Base-by-base conservation (phyloP, 129 eudicot genomes). In the Scalesia atractyloides region DNA sequence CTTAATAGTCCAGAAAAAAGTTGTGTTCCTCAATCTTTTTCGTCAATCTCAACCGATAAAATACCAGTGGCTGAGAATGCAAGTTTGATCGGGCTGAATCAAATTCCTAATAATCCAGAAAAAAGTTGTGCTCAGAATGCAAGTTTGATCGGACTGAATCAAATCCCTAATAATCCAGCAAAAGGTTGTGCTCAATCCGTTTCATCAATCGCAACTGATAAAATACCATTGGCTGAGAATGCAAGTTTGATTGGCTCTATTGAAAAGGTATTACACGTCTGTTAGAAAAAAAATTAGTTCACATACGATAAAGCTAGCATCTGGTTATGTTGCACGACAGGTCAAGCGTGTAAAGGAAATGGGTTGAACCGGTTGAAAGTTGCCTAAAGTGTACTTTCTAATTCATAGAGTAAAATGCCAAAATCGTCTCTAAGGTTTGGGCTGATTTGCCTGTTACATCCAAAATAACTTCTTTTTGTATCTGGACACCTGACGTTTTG, bases 201-300 rank as follows among this genome's bases (percentile, higher is more conserved):
- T 7, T 56, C 76, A 3, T 58, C 68, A 13, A 79, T 68, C 37
- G 77, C 86, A 48, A 46, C 79, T 9, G 83, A 83, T 53, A 82
- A 78, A 73, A 66, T 78, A 80, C 76, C 89, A 66, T 75, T 62
- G 73, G 83, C 83, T 24, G 87, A 82, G 58, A 81, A 80, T 33
- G 80, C 69, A 68, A 64, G 80, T 76, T 76, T 82, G 24, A 59
- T 36, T 68, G 80, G 16, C 24, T 58, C 64, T 58, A 24, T 33
- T 33, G 44, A 60, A 26, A 60, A 60, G 66, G 66, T 60, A 60
- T 12, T 24, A 12, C 13, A 9, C 17, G 5, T 60, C 22, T 30
- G 43, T 30, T 52, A 33, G 34, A 60, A 13, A 4, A 11, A 13
- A 19, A 20, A 19, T 60, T 60, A 11, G 17, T 60, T 60, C 4